phyloP scores from a whole-genome alignment of 2,329 filamentous ascomycete species.

The Emericellopsis atlantica region DNA sequence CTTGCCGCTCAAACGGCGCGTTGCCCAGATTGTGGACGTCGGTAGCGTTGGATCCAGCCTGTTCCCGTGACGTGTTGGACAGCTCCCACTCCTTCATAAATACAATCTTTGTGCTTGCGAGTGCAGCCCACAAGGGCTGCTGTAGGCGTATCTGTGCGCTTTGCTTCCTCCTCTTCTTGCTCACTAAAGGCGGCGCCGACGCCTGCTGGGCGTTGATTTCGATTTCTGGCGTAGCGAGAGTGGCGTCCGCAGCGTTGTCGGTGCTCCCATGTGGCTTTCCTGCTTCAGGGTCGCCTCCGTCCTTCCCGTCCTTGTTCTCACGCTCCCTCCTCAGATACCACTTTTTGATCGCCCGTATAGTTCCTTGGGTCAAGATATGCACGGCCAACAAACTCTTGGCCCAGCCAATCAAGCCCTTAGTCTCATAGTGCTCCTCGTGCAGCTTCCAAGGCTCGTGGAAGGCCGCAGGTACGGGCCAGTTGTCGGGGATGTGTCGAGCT shows the following conservation, averaged over 20 bases:
- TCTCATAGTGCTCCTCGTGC: constrained; percentile 33
- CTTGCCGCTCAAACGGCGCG: constrained; percentile 57
- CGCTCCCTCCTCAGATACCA: constrained; percentile 53
- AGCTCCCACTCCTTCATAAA: constrained; percentile 86
- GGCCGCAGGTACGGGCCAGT: constrained; percentile 27
- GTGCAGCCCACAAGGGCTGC: constrained; percentile 86
- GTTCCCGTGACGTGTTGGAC: constrained; percentile 63
- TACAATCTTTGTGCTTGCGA: constrained; percentile 93
- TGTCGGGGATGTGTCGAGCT: constrained; percentile 30
- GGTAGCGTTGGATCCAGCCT: constrained; percentile 60
- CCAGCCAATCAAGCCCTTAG: constrained; percentile 50
- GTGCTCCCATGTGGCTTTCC: constrained; percentile 27
- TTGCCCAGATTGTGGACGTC: constrained; percentile 68
- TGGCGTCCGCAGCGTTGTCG: constrained; percentile 13
- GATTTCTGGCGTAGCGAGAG: constrained; percentile 38
- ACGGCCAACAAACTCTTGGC: constrained; percentile 57
- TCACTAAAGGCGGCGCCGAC: constrained; percentile 35
- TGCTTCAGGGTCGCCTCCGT: constrained; percentile 48
- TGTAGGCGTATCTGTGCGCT: constrained; percentile 81
- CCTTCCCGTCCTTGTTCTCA: constrained; percentile 30
- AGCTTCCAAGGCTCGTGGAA: constrained; percentile 33
- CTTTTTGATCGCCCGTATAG: constrained; percentile 58
- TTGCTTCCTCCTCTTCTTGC: constrained; percentile 81
- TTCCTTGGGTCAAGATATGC: constrained; percentile 62
- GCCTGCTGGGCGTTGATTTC: constrained; percentile 23